These are phyloP conservation scores for Picocystis sp. DNA, from an alignment of 163 green algal genomes.

Conservation along the genomic window DNA sequence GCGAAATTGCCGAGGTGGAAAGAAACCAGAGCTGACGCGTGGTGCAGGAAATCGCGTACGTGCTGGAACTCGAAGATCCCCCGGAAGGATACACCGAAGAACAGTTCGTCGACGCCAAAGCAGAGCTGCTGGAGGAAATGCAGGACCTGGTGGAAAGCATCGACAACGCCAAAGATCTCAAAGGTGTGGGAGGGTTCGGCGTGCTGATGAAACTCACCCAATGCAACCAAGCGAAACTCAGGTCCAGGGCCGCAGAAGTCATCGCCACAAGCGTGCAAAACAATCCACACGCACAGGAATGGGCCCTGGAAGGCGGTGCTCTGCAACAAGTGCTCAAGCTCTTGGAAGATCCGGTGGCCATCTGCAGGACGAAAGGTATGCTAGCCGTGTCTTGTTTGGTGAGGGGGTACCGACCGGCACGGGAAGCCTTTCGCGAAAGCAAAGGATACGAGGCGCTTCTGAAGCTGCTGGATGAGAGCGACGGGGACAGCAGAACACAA, in stretches of 20 bases:
- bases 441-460: slow-evolving; percentile 22
- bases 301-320: slow-evolving; percentile 33
- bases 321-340: slow-evolving; percentile 35
- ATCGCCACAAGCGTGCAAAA: slow-evolving; percentile 57
- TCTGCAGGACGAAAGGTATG: slow-evolving; percentile 26
- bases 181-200: slow-evolving; percentile 47
- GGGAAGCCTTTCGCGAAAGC: slow-evolving; percentile 21
- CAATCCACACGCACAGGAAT: slow-evolving; percentile 57
- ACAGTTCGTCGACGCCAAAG: slow-evolving; percentile 27
- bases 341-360: slow-evolving; percentile 20
- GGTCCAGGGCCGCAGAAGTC: slow-evolving; percentile 52
- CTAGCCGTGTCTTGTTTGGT: slow-evolving; percentile 38
- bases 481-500: no score
- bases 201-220: slow-evolving; percentile 48
- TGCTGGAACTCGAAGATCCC: no score
- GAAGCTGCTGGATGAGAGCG: slow-evolving; percentile 10
- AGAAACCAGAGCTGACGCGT: no score
- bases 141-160: slow-evolving; percentile 52
- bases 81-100: not conserved
- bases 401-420: slow-evolving; percentile 20
- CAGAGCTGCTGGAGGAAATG: slow-evolving; percentile 48
- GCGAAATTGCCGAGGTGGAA: no score
- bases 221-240: slow-evolving; percentile 27
- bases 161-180: slow-evolving; percentile 46
- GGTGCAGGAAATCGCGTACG: no score